Evolutionary conservation across 176 grass and related monocot genomes (phyloP), one percentile per base, ranked within the genome.

Genomic region (Alloteropsis semialata): DNA sequence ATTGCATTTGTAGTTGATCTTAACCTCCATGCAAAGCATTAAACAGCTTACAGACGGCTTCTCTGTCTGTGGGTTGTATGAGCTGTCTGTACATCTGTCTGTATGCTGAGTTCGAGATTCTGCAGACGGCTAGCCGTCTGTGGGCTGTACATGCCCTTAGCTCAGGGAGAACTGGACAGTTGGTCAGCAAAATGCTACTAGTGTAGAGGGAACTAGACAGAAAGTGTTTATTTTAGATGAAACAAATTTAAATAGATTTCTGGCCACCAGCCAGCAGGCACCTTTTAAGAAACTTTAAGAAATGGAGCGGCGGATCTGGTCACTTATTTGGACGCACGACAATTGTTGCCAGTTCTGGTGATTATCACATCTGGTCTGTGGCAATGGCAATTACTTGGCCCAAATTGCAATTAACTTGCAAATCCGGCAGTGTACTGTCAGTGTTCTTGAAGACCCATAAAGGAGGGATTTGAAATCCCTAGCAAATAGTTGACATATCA

Each of bases 301-400:
- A 84, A 62, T 27, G 43, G 70, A 57, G 75, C 69, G 29, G n/a
- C n/a, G 41, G 78, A 50, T 82, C 14, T 24, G 69, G 46, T 14
- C 51, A 41, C 39, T 81, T 89, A 63, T 28, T 85, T 55, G 78
- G 51, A 56, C 43, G 72, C 88, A 86, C 64, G 83, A 85, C 72
- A 54, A 0, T 14, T 56, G 34, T 19, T 69, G 11, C 30, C 34
- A 10, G 19, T 65, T 18, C 43, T 46, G 14, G 27, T 10, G 58
- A 48, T n/a, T n/a, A n/a, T n/a, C n/a, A n/a, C n/a, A n/a, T 32
- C 16, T 46, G 42, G 21, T 16, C 2, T 48, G 56, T 50, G 57
- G 57, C 21, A 29, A 17, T 15, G 32, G 3, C 39, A 51, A 25
- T 49, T 63, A 28, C 32, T 67, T 41, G 77, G 6, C 77, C 18